A percentile compares a stretch with the other conserved stretches of the same genome.
Evolutionary conservation across 805 yeast species (phyloP).

Genomic region (Pichia nakasei): DNA sequence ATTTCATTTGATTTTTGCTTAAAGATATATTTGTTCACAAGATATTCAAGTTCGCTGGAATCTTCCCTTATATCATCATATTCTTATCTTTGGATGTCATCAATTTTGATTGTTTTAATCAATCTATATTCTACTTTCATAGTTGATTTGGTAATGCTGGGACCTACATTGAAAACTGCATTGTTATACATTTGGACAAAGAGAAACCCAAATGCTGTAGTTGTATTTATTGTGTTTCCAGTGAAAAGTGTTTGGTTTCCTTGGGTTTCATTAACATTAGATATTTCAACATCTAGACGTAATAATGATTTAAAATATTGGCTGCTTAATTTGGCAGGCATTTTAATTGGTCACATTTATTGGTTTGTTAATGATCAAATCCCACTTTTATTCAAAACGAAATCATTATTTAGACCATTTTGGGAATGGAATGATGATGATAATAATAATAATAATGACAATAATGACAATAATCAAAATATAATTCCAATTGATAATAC

Average conservation of each 20-base stretch:
- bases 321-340: slow-evolving; percentile 26
- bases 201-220: slow-evolving; percentile 32
- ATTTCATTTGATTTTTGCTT: slow-evolving; percentile 30
- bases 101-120: slow-evolving; percentile 23
- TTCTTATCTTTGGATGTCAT: slow-evolving; percentile 33
- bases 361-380: slow-evolving; percentile 33
- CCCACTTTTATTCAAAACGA: slow-evolving; percentile 30
- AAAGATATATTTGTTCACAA: slow-evolving; percentile 28
- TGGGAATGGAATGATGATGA: slow-evolving; percentile 26
- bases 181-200: slow-evolving; percentile 41
- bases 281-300: slow-evolving; percentile 6
- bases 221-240: slow-evolving; percentile 34
- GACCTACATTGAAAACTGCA: slow-evolving; percentile 30
- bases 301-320: slow-evolving; percentile 2
- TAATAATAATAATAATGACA: neutral
- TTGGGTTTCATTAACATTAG: slow-evolving; percentile 25
- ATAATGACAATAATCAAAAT: neutral
- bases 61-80: slow-evolving; percentile 22
- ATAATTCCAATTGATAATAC: neutral
- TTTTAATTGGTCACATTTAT: slow-evolving; percentile 34
- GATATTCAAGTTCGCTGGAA: slow-evolving; percentile 34
- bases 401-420: slow-evolving; percentile 33
- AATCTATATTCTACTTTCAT: slow-evolving; percentile 23
- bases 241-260: slow-evolving; percentile 38
- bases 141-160: slow-evolving; percentile 27